A percentile compares a stretch with the other conserved stretches of the same genome.
These are phyloP conservation scores for Russula ochroleuca DNA, from an alignment of 768 basidiomycete species.

Conservation along the genomic window DNA sequence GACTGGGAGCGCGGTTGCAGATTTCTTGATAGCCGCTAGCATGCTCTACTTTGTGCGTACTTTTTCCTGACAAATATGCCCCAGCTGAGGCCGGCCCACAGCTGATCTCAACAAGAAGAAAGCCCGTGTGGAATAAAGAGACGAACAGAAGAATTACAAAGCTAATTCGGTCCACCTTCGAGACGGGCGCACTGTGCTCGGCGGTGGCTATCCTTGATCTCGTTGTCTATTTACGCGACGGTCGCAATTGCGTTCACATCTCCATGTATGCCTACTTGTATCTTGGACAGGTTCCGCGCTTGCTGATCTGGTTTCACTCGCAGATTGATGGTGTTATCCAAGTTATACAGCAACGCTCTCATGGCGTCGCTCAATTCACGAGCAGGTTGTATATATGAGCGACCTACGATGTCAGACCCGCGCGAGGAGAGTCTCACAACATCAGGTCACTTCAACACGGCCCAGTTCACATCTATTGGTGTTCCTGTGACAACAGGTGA, in stretches of 20 bases:
- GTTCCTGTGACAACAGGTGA: too few relatives aligned
- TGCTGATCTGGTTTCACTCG: not conserved
- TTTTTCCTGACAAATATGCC: not conserved
- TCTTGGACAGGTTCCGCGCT: not conserved
- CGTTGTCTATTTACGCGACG: not conserved
- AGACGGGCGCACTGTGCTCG: conserved; percentile 5
- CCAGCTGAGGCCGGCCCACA: too few relatives aligned
- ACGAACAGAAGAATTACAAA: not conserved
- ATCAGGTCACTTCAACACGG: not conserved
- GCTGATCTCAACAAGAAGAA: not conserved
- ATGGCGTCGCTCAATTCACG: conserved; percentile 21
- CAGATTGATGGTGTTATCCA: not conserved
- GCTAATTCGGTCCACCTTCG: conserved; percentile 3
- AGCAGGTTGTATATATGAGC: not conserved
- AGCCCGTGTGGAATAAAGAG: not conserved
- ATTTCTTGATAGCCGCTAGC: conserved; percentile 6
- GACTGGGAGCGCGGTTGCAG: not conserved
- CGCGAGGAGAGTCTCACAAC: not conserved
- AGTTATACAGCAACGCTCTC: conserved; percentile 17
- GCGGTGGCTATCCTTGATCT: not conserved
- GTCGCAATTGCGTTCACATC: not conserved
- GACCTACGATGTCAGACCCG: not conserved
- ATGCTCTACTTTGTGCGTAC: conserved; percentile 12
- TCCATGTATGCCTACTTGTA: not conserved
- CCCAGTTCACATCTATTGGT: conserved; percentile 5